Base-by-base conservation (phyloP, 768 basidiomycete species). In the Holtermannia corniformis region DNA sequence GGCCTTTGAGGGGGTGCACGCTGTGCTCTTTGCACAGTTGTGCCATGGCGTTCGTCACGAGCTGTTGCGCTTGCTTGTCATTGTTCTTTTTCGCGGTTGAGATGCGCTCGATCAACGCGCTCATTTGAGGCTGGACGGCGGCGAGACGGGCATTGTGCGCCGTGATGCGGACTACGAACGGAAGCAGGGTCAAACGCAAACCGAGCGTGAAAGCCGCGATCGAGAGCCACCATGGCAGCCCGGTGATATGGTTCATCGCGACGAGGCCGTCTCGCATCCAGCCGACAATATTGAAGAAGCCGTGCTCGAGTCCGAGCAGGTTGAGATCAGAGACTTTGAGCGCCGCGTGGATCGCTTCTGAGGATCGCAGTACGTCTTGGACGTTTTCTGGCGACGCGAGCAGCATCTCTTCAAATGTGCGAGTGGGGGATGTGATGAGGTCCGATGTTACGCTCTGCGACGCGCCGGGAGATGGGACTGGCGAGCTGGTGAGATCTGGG, bases 111-210 rank as follows among this genome's bases (percentile, higher is more conserved):
- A 79, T 78, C 22, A 81, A 74, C 5, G 76, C 74, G 50, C 80
- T 75, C 65, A 87, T 74, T 51, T 81, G 77, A 0, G 77, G 73
- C 61, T 82, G 79, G 62, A 83, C 74, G 7, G 81, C 80, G 3
- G 79, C 77, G 55, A 90, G 73, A 14, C 78, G 76, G 1, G 82
- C 79, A 82, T 89, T 79, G 81, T 82, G 56, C 84, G 89, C 68
- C 71, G 80, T 3, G 72, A 72, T 16, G 74, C 81, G 12, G 77
- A 82, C 59, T 82, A 86, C 60, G 51, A 61, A 61, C 49, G 58
- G 67, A 49, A 61, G 58, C 20, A 61, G 52, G 45, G 54, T 66
- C 24, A 60, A 75, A 82, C 59, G 81, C 44, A 70, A 57, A 23
- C 50, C 55, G 14, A 67, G 52, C 11, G 68, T 65, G 19, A 68